Base-by-base conservation (phyloP, 225 moss, liverwort and hornwort species). In the Takakia lepidozioides region DNA sequence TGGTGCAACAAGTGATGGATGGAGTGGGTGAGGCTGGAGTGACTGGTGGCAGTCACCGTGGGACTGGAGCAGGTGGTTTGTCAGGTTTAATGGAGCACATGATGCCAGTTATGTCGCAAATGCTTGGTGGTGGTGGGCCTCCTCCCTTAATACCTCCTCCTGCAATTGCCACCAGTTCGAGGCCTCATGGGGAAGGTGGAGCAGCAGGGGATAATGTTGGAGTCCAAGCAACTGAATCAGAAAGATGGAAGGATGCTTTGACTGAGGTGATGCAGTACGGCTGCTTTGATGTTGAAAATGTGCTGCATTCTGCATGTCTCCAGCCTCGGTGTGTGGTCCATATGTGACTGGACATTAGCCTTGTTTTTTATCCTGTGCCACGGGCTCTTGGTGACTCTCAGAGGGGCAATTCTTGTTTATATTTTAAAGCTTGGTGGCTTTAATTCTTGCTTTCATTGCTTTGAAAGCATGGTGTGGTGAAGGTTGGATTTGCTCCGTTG, bases 41-140 rank as follows among this genome's bases (percentile, higher is more conserved):
- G 32, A 67, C 47, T 30, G 66, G 54, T 60, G 72, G 76, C 19
- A 55, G 45, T 27, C 69, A 60, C 46, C 78, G 56, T 36, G 82
- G 67, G 32, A 15, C 49, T 39, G 34, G 49, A 26, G 27, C 46
- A 45, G 71, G 64, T 26, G 74, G 79, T 49, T 52, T 95, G 37
- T 61, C 80, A 20, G 76, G 82, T 1, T 80, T 85, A 52, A 34
- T 90, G 71, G 87, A 90, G 51, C 95, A 90, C 30, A 75, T 98
- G 86, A 61, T 98, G 53, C 95, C 95, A 24, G 87, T 87, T 27
- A 72, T 95, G 27, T 79, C 95, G 38, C 95, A 90, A 68, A 83
- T 95, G 84, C 64, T 95, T 47, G 72, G 74, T 55, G 76, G 78
- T 56, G 82, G 84, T 37, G 60, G 34, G 46, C 45, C 77, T 5